Base-by-base conservation (phyloP, 202 grass and related monocot species). In the Carex arenaria region DNA sequence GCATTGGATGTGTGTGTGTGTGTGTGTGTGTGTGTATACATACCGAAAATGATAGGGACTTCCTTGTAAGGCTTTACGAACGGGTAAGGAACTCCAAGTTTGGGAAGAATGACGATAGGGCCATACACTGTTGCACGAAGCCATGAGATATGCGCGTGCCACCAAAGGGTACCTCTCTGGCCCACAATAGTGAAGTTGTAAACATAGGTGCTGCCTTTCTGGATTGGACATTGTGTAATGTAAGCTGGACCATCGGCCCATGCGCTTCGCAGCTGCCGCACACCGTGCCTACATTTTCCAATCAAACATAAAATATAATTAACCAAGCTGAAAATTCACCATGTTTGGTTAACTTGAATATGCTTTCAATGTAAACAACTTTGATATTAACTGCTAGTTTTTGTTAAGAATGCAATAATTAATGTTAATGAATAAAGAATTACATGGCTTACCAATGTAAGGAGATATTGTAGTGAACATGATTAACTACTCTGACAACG, bases 161-260 rank as follows among this genome's bases (percentile, higher is more conserved):
- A 97, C 90, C 90, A 97, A 82, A 97, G 90, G 70, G 94, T 97
- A 82, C 94, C 94, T 26, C 87, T 86, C 85, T 97, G 94, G 3
- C 94, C 94, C 0, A 87, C 78, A 64, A 94, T 84, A 28, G 91
- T 92, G 91, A 89, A 94, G 86, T 92, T 94, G 88, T 97, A 94
- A 12, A 86, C 89, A 54, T 94, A 97, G 85, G 88, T 94, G 71
- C 87, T 83, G n/a, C 90, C 91, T 0, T 86, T 86, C 84, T 92
- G 94, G 47, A 97, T 88, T 20, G 91, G 94, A 83, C 91, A 97
- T 85, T 94, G 91, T 23, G 94, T 97, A 56, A 97, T 85, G 85
- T 94, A 97, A 56, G 94, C 89, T 32, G 94, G 94, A 30, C 94
- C 94, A 84, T 97, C 94, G 8, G 88, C 85, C 94, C 94, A 97